These are phyloP conservation scores for Kodamaea jinghongensis DNA, from an alignment of 805 yeast species.

Conservation along the genomic window DNA sequence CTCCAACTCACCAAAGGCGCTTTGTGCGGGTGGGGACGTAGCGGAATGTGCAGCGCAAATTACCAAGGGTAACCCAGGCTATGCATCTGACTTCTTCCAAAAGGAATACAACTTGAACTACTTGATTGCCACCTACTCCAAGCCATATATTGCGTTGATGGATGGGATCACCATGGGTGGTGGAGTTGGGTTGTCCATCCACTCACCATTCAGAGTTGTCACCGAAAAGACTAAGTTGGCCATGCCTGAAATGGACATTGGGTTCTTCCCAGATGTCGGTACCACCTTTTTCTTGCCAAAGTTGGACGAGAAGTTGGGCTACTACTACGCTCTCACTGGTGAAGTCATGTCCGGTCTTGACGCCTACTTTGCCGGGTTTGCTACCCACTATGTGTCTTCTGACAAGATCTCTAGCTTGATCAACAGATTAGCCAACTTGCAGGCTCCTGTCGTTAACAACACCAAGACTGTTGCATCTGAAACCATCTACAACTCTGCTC, in stretches of 20 bases:
- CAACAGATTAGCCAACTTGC: conserved; percentile 62
- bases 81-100: conserved; percentile 66
- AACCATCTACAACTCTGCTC: conserved; percentile 26
- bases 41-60: conserved; percentile 70
- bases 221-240: conserved; percentile 89
- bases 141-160: conserved; percentile 83
- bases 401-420: conserved; percentile 60
- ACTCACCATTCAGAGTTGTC: conserved; percentile 90
- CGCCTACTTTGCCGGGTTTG: conserved; percentile 78
- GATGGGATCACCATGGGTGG: conserved; percentile 98
- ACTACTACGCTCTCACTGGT: conserved; percentile 85
- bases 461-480: conserved; percentile 23
- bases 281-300: conserved; percentile 85
- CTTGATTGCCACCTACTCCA: conserved; percentile 73
- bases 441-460: conserved; percentile 37
- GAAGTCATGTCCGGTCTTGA: conserved; percentile 74
- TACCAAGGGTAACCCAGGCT: conserved; percentile 40
- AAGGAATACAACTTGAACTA: conserved; percentile 81
- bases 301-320: conserved; percentile 78
- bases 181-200: conserved; percentile 89
- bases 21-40: conserved; percentile 97
- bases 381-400: conserved; percentile 84
- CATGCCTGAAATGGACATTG: conserved; percentile 98
- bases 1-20: conserved; percentile 63
- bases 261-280: conserved; percentile 95